A percentile compares a stretch with the other conserved stretches of the same genome.
These are phyloP conservation scores for Ilyonectria destructans DNA, from an alignment of 2,329 filamentous ascomycete species.

Conservation along the genomic window DNA sequence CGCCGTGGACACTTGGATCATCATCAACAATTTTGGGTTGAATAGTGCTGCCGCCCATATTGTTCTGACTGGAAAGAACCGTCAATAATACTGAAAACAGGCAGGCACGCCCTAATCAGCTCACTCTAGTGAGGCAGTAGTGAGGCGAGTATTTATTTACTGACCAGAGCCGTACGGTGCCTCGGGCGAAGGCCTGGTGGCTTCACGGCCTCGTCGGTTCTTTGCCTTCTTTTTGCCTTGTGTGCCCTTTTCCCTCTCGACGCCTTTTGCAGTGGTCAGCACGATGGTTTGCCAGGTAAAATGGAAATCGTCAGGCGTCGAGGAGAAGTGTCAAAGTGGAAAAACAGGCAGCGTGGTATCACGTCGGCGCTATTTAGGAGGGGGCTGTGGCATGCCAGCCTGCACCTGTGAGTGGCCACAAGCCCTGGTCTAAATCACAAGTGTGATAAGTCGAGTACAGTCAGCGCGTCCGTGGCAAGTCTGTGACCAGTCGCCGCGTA, in stretches of 20 bases:
- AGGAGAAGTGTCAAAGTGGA: background rate
- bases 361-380: background rate
- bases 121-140: background rate
- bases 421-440: background rate
- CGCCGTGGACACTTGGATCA: conserved; percentile 10
- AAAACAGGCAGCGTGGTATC: background rate
- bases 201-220: conserved; percentile 10
- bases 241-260: background rate
- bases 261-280: background rate
- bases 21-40: conserved; percentile 1
- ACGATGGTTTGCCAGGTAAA: background rate
- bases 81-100: background rate
- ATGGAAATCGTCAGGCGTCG: background rate
- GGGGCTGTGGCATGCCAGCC: background rate
- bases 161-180: background rate
- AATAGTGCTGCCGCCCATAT: conserved; percentile 11
- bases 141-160: conserved; percentile 20
- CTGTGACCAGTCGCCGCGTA: background rate
- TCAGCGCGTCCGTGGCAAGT: background rate
- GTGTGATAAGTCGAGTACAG: background rate
- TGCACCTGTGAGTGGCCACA: background rate
- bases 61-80: background rate
- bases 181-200: conserved; percentile 10
- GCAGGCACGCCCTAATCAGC: background rate
- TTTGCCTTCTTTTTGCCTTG: conserved; percentile 1